Evolutionary conservation across 2,329 filamentous ascomycete genomes (phyloP), one percentile per base, ranked within the genome.

Genomic region (Trichoderma brevicompactum): DNA sequence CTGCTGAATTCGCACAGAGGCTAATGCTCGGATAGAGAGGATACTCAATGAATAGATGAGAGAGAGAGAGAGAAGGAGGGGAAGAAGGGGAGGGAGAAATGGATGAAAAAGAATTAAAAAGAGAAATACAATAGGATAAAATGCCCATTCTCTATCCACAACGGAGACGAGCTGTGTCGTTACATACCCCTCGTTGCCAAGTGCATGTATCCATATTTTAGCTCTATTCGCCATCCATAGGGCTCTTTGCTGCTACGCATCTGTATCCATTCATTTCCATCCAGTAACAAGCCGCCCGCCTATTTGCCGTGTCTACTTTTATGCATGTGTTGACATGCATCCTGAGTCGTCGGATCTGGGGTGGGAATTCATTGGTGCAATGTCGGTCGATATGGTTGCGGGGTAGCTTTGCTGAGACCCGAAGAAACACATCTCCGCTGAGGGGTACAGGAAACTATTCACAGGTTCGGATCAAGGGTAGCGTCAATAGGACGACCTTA

Each of bases 371-470:
- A 43, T 41, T 61, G 19, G 58, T n/a, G 19, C 46, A 41, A 41
- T 1, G 28, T 49, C 17, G 40, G 43, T 59, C 36, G 23, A 41
- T 41, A 41, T 28, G 32, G 23, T 41, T 61, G 58, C 58, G 58
- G 58, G 58, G 58, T 61, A 61, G 10, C n/a, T 28, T 28, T 15
- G 19, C 58, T 61, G 46, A 43, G 17, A 34, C 19, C 36, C 46
- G 7, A 34, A 34, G 23, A 7, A 50, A 8, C 3, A 49, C 17
- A 49, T 17, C 19, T 59, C 44, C 34, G 43, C 19, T 10, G 43
- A 48, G 56, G 56, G 56, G 43, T 23, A 59, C 4, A 2, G 12
- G 4, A 28, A 28, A 28, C 23, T 28, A 28, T 28, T 28, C 23
- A 5, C 23, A 28, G 23, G 2, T 28, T 28, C 23, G 23, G 23